These are phyloP conservation scores for Boletus vermiculosoides DNA, from an alignment of 768 basidiomycete genomes.

Conservation along the genomic window DNA sequence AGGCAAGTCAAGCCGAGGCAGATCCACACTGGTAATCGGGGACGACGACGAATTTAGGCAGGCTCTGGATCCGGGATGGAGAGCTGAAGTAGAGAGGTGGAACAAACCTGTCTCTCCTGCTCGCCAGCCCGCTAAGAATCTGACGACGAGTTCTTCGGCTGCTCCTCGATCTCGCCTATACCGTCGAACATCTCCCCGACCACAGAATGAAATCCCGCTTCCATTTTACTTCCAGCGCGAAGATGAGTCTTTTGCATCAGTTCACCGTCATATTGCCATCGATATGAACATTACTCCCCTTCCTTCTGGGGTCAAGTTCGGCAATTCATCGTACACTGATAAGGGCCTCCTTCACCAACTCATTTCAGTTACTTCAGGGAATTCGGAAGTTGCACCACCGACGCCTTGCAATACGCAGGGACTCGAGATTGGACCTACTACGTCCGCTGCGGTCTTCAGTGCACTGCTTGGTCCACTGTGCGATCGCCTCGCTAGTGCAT, in stretches of 20 bases:
- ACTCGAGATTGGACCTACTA: conserved; percentile 44
- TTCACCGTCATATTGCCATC: conserved; percentile 30
- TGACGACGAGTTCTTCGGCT: neutral
- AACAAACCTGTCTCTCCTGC: conserved; percentile 20
- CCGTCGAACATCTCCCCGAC: conserved; percentile 14
- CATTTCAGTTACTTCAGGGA: conserved; percentile 37
- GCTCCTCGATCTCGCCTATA: conserved; percentile 14
- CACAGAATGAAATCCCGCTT: conserved; percentile 13
- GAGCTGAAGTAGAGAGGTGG: conserved; percentile 33
- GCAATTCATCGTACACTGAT: conserved; percentile 50
- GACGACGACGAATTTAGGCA: conserved; percentile 42
- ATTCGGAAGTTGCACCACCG: conserved; percentile 30
- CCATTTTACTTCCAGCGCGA: conserved; percentile 16
- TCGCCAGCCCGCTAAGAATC: conserved; percentile 9
- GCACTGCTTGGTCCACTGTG: conserved; percentile 45
- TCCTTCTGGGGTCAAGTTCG: conserved; percentile 52
- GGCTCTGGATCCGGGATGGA: conserved; percentile 41
- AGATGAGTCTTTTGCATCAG: conserved; percentile 1
- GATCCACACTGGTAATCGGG: conserved; percentile 40
- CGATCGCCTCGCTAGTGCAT: conserved; percentile 42
- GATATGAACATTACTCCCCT: conserved; percentile 56
- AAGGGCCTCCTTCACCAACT: conserved; percentile 63
- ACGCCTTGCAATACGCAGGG: conserved; percentile 35
- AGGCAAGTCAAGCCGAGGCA: conserved; percentile 4
- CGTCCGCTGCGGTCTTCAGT: conserved; percentile 45